Base-by-base conservation (phyloP, 768 basidiomycete species). In the Ramaria sp. region DNA sequence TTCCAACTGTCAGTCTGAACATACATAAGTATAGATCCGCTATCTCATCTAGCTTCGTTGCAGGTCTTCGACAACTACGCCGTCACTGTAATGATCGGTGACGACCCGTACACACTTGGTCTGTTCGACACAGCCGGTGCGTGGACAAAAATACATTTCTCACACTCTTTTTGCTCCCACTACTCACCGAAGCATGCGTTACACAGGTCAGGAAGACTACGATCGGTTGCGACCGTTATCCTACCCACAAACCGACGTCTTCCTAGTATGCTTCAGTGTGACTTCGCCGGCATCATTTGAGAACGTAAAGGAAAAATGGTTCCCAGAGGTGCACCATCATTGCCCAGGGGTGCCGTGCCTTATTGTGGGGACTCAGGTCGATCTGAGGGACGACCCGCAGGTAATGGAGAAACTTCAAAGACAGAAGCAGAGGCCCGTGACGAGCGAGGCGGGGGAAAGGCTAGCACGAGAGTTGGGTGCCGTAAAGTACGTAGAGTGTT, bases 291-390 rank as follows among this genome's bases (percentile, higher is more conserved):
- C 96, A 30, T 95, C 92, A 49, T 99, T 97, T 68, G 96, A 99
- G 73, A 98, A 99, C 86, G 95, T 99, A 67, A 98, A 96, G 81
- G 96, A 99, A 75, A 99, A 99, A 71, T 99, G 96, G 96, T 96
- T 98, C 81, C 96, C 96, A 5, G 96, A 99, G 76, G 95, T 99
- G 54, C 94, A 94, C 70, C 96, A 98, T 70, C 96, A 99, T 68
- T 99, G 96, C 78, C 96, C 96, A 15, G 95, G 96, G 51, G 95
- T 97, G 58, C 94, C 95, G 63, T 97, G 95, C 80, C 83, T 99
- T 66, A 97, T 99, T 67, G 95, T 99, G 57, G 96, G 96, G 62
- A 99, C 96, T 49, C 96, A 99, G 75, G 79, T 96, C 68, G 96
- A 99, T 80, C 71, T 99, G 72, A 80, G 95, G 69, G 94, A 97